Conservation (phyloP, 495 filamentous ascomycete genomes). For the Xylaria acuta region DNA sequence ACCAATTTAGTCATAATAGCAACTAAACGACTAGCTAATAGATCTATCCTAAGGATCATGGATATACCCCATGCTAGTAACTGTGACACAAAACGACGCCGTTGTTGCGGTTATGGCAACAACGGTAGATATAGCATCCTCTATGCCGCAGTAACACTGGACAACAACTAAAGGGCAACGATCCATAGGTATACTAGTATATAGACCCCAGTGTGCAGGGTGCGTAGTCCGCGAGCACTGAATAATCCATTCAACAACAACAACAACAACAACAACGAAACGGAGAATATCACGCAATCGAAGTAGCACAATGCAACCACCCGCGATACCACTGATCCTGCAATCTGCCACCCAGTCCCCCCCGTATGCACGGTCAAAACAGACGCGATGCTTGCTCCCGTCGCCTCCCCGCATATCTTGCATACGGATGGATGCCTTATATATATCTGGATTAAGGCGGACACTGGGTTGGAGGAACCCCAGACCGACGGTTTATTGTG, state of each 20-base stretch:
- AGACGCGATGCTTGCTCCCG: neutral
- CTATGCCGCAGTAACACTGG: too few species aligned
- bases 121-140: too few species aligned
- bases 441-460: neutral
- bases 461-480: neutral
- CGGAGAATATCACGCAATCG: constrained; percentile 9
- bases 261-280: neutral
- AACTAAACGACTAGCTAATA: neutral
- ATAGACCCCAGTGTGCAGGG: neutral
- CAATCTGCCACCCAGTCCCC: constrained; percentile 19
- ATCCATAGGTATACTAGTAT: neutral
- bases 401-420: constrained; percentile 16
- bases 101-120: too few species aligned
- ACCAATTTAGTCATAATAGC: neutral
- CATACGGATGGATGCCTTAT: constrained; percentile 11
- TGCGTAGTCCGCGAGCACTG: neutral
- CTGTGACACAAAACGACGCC: neutral
- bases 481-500: neutral
- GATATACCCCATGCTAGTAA: neutral
- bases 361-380: constrained; percentile 1
- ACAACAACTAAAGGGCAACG: neutral
- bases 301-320: constrained; percentile 20
- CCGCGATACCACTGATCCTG: constrained; percentile 20
- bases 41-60: neutral
- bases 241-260: neutral